These are phyloP conservation scores for Daldinia loculata DNA, from an alignment of 495 filamentous ascomycete species.

Conservation along the genomic window DNA sequence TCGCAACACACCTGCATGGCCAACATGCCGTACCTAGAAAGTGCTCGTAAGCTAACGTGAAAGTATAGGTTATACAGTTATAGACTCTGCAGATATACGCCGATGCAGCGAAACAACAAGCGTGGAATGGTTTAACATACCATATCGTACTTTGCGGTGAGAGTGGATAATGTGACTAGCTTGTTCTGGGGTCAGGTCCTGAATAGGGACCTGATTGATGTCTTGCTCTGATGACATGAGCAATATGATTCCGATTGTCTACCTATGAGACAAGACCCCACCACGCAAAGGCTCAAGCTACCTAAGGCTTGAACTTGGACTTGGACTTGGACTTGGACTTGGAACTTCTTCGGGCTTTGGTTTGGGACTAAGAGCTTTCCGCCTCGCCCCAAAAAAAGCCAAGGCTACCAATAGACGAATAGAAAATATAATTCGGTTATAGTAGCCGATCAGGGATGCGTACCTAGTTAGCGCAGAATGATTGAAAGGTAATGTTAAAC, in stretches of 20 bases:
- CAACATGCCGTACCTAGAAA: conserved; percentile 70
- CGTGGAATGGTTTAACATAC: conserved; percentile 49
- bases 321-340: conserved; percentile 14
- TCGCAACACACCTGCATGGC: conserved; percentile 58
- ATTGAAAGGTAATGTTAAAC: conserved; percentile 17
- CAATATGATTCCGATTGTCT: conserved; percentile 21
- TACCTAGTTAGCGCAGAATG: conserved; percentile 35
- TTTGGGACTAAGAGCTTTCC: conserved; percentile 7
- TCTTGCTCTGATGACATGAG: conserved; percentile 46
- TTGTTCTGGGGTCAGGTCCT: conserved; percentile 64
- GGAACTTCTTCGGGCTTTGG: conserved; percentile 18
- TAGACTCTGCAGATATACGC: not conserved
- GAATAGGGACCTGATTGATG: conserved; percentile 50
- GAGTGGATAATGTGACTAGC: conserved; percentile 67
- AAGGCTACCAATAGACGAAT: conserved; percentile 36
- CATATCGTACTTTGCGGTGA: conserved; percentile 66
- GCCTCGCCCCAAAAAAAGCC: conserved; percentile 25
- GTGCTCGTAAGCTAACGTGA: conserved; percentile 30
- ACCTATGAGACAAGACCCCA: conserved; percentile 31
- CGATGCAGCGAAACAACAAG: conserved; percentile 9
- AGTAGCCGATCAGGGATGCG: conserved; percentile 23
- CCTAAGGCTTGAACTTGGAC: not conserved
- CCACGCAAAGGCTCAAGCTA: conserved; percentile 22
- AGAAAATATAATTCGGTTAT: conserved; percentile 12
- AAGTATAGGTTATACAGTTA: not conserved